Base-by-base conservation (phyloP, 2,329 filamentous ascomycete species). In the Tolypocladium endophyticum region DNA sequence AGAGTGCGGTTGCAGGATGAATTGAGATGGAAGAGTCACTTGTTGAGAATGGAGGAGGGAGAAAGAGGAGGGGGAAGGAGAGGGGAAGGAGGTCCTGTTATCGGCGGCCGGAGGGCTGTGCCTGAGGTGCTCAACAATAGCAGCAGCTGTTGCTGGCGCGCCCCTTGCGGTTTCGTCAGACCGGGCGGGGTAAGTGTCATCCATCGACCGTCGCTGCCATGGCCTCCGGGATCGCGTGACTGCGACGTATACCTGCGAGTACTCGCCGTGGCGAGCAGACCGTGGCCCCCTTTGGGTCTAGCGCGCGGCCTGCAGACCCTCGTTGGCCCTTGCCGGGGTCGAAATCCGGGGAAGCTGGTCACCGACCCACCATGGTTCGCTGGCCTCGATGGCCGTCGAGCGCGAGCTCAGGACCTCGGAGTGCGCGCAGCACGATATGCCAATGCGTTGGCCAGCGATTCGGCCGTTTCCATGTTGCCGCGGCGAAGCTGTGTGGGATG, bases 111-210 rank as follows among this genome's bases (percentile, higher is more conserved):
- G 64, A 50, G 64, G 61, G 47, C 61, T 45, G 58, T 59, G 62
- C 59, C 60, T 62, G 59, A 61, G 62, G 63, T 59, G 61, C 58
- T 63, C 54, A 50, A 47, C 39, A 23, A 41, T 7, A 25, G 16
- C 20, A 33, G 53, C 18, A 35, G 43, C 18, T 60, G 57, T 41
- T 41, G 58, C 39, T 60, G 55, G 56, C 55, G 53, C 58, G 66
- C 61, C 66, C 62, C 63, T 63, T 67, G 66, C 68, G 70, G 69
- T 72, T 72, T 74, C 71, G 72, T 74, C 73, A 74, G 72, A 74
- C 69, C 71, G 74, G 74, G 74, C 74, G 74, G 75, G 75, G 75
- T 77, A 77, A 72, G 65, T 65, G 63, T 60, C 61, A 64, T 65
- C 58, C 45, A 45, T 62, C 56, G 58, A 53, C 60, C 28, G 53